Evolutionary conservation across 768 basidiomycete species (phyloP), one percentile per base, ranked within the genome.

Genomic region (Russula abietina): DNA sequence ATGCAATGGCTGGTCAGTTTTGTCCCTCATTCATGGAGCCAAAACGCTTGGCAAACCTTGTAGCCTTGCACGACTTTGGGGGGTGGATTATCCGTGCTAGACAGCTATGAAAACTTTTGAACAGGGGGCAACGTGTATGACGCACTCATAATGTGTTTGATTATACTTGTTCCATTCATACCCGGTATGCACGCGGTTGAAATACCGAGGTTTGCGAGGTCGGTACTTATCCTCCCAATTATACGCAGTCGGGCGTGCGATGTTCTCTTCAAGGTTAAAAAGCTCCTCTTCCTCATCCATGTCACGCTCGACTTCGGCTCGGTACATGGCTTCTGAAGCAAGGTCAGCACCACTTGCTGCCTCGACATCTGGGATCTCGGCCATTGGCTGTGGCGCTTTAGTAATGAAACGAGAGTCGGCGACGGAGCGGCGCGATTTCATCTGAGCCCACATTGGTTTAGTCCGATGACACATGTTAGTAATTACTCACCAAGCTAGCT

Each of bases 121-220:
- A 33, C n/a, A 50, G 24, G 16, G 65, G 17, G 52, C 54, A 54
- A 61, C 41, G 60, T 45, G 46, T 19, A 49, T 60, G 24, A 81
- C 91, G 67, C 78, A 96, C 93, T 98, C 97, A 74, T 98, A 99
- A 76, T 98, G 97, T 4, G 97, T 98, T 74, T 98, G 96, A 74
- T 98, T 98, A 75, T 98, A 99, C 79, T 98, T 98, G 80, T 96
- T 98, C 97, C 97, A 99, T 73, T 99, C 97, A 72, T 96, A 99
- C 30, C 97, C 97, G 33, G 97, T 99, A 71, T 98, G 94, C 28
- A 98, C 97, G 61, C 97, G 87, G 72, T 99, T 99, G 79, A 98
- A 98, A 79, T 98, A 99, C 65, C 95, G 81, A 50, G 97, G 97
- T 74, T 98, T 99, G 39, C 97, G 82, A 33, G 97, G 96, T 43